These are phyloP conservation scores for Kuraishia capsulata DNA, from an alignment of 805 yeast genomes.

Conservation along the genomic window DNA sequence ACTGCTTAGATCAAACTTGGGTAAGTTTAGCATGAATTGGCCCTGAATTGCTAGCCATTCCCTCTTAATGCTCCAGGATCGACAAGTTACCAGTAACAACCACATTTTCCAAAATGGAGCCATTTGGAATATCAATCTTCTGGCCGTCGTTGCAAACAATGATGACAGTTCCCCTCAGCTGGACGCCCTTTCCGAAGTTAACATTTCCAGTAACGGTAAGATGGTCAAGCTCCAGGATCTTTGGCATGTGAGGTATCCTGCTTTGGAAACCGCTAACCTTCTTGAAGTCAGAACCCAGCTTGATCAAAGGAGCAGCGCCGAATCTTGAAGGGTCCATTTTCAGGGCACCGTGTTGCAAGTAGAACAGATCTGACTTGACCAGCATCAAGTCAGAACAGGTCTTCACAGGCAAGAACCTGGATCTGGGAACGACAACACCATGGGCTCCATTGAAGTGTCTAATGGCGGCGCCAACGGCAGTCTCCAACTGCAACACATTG, in stretches of 20 bases:
- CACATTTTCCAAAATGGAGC: constrained; percentile 88
- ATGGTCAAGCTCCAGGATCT: constrained; percentile 92
- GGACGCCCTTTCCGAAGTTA: constrained; percentile 78
- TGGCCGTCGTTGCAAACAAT: constrained; percentile 97
- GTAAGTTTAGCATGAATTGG: no score
- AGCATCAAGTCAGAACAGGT: constrained; percentile 91
- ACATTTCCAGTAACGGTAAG: constrained; percentile 97
- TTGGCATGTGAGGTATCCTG: constrained; percentile 93
- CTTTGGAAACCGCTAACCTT: constrained; percentile 86
- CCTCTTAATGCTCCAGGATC: constrained; percentile 76
- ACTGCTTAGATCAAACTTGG: no score
- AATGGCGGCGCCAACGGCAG: constrained; percentile 99
- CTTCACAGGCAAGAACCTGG: constrained; percentile 96
- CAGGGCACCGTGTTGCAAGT: constrained; percentile 85
- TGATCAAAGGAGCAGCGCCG: constrained; percentile 89
- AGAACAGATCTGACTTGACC: constrained; percentile 92
- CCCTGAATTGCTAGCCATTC: no score
- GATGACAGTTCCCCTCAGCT: constrained; percentile 93
- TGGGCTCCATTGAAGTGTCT: constrained; percentile 92
- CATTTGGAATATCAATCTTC: constrained; percentile 95
- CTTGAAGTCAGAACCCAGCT: constrained; percentile 94
- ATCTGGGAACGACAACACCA: constrained; percentile 97
- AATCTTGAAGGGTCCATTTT: constrained; percentile 77
- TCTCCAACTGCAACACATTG: constrained; percentile 89
- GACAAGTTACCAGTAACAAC: constrained; percentile 96